Percentiles rank a stretch among this genome's conserved stretches.
Evolutionary conservation across 352 stramenopile genomes (phyloP).

Genomic region (Globisporangium viniferum): DNA sequence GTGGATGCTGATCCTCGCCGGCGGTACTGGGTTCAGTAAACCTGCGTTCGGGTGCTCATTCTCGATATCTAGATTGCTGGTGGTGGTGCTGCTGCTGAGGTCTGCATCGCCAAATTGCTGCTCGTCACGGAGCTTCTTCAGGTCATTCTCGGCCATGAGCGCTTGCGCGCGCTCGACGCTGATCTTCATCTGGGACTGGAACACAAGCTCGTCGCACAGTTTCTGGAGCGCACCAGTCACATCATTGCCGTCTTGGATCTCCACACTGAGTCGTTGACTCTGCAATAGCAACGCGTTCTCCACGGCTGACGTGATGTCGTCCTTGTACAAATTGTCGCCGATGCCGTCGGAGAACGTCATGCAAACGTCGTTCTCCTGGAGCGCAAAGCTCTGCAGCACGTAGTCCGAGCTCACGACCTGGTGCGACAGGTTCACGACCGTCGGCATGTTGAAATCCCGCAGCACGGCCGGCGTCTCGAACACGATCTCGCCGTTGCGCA

Average conservation of each 20-base stretch:
- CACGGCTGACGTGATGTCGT: conserved; percentile 45
- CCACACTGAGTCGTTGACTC: background rate
- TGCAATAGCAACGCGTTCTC: background rate
- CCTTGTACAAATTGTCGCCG: conserved; percentile 80
- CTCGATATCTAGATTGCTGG: background rate
- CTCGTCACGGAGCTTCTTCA: conserved; percentile 1
- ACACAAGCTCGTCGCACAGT: conserved; percentile 52
- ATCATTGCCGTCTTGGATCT: background rate
- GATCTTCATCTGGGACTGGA: conserved; percentile 32
- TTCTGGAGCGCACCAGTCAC: conserved; percentile 27
- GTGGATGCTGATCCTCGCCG: background rate
- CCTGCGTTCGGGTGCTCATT: background rate
- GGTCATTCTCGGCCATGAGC: conserved; percentile 8
- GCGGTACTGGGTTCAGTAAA: background rate
- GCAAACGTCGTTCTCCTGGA: conserved; percentile 54
- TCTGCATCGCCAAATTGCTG: background rate
- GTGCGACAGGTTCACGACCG: conserved; percentile 60
- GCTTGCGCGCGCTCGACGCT: conserved; percentile 17
- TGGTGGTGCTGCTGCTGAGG: background rate
- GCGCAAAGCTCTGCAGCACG: conserved; percentile 60
- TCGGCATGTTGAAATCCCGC: conserved; percentile 79
- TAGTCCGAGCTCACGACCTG: conserved; percentile 53
- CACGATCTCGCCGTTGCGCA: conserved; percentile 43
- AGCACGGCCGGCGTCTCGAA: conserved; percentile 70
- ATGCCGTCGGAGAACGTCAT: conserved; percentile 78